phyloP scores from a whole-genome alignment of 139 green algal genomes.

The Trebouxia sp. region DNA sequence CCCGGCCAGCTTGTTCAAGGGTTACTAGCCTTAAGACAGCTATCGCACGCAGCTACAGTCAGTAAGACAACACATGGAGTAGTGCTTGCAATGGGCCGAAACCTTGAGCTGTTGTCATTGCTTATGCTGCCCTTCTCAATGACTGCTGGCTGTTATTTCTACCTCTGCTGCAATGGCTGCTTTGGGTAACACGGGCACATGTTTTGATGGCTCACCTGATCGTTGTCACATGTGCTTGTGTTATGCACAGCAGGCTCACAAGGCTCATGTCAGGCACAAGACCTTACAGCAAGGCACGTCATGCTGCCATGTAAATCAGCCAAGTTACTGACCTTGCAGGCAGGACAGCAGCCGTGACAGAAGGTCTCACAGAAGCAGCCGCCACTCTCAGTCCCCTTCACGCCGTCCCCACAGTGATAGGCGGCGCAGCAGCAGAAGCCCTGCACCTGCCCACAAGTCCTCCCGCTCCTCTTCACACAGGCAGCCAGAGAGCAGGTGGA shows the following conservation, averaged over 20 bases:
- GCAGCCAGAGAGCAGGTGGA: constrained; percentile 11
- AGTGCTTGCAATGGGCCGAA: background rate
- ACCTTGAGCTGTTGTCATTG: background rate
- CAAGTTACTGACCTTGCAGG: background rate
- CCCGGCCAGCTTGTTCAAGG: background rate
- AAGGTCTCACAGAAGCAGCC: constrained; percentile 9
- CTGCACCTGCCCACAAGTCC: background rate
- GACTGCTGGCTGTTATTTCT: background rate
- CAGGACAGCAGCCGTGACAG: background rate
- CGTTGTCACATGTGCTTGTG: too few relatives aligned
- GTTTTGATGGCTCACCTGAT: too few relatives aligned
- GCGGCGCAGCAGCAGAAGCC: constrained; percentile 14
- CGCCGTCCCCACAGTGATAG: background rate
- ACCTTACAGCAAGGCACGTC: background rate
- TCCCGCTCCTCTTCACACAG: constrained; percentile 6
- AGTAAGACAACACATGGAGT: background rate
- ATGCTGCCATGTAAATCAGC: background rate
- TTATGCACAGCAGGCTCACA: too few relatives aligned
- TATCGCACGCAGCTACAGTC: background rate
- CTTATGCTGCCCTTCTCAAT: background rate
- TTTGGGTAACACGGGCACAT: too few relatives aligned
- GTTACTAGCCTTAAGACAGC: background rate
- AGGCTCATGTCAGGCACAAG: too few relatives aligned
- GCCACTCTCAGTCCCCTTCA: background rate
- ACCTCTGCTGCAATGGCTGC: background rate